Conservation (phyloP, 2,329 filamentous ascomycete species). For the Phoma sp. region DNA sequence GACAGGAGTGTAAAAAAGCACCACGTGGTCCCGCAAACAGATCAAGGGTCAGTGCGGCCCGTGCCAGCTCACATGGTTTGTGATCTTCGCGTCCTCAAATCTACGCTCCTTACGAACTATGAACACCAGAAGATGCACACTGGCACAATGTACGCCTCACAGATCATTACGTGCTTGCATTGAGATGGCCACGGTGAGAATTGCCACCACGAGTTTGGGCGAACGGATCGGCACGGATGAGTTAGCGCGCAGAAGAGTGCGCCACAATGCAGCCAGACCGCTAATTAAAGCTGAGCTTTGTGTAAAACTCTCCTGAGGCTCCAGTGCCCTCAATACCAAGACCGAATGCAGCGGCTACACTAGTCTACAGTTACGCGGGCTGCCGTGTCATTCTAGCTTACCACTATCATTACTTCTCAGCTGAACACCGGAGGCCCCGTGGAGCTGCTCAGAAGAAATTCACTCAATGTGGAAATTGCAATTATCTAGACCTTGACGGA, state of each 20-base stretch:
- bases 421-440: constrained; percentile 11
- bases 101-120: too few relatives aligned
- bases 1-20: not conserved
- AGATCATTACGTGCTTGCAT: not conserved
- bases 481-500: not conserved
- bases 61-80: not conserved
- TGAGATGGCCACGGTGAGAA: not conserved
- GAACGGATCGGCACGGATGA: not conserved
- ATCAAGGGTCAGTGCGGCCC: not conserved
- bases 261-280: constrained; percentile 13
- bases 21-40: not conserved
- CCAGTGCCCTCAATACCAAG: constrained; percentile 7
- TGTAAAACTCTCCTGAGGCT: not conserved
- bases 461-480: constrained; percentile 14
- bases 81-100: too few relatives aligned
- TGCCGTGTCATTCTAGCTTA: constrained; percentile 6
- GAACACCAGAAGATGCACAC: not conserved
- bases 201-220: not conserved
- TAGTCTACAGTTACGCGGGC: not conserved
- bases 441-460: not conserved
- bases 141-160: not conserved
- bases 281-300: too few relatives aligned
- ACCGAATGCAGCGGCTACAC: not conserved
- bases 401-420: constrained; percentile 7
- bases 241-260: not conserved